Percentiles rank a stretch among this genome's conserved stretches.
Conservation (phyloP, 2,329 filamentous ascomycete species). For the Cryphonectria parasitica region DNA sequence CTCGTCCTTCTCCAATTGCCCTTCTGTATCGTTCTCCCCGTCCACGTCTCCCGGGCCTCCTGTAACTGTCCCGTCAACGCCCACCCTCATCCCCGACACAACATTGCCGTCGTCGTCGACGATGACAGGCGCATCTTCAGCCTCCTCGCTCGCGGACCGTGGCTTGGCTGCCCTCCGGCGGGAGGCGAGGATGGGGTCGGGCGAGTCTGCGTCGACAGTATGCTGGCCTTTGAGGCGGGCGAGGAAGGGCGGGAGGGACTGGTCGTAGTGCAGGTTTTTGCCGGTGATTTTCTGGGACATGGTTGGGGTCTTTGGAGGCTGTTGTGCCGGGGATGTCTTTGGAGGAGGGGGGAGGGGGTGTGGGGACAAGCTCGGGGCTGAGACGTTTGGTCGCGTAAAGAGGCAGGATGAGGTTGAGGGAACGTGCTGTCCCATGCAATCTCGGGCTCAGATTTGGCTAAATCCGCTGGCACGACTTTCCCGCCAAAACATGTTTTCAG, state of each 20-base stretch:
- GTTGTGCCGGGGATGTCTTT: neutral
- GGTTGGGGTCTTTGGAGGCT: conserved; percentile 6
- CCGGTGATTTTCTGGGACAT: conserved; percentile 67
- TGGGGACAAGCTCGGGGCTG: neutral
- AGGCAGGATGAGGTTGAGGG: neutral
- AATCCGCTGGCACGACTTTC: neutral
- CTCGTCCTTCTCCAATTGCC: neutral
- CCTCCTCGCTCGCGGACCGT: conserved; percentile 67
- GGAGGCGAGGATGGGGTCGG: conserved; percentile 57
- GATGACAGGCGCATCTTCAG: conserved; percentile 76
- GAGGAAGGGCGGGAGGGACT: conserved; percentile 63
- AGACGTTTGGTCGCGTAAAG: neutral
- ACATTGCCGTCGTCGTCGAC: conserved; percentile 74
- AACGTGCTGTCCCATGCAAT: neutral
- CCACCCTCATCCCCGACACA: conserved; percentile 45
- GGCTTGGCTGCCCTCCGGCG: conserved; percentile 55
- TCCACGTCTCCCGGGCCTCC: conserved; percentile 16
- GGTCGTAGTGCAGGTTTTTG: conserved; percentile 71
- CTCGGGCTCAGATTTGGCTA: neutral
- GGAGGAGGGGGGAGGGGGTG: conserved; percentile 28
- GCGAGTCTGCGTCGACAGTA: conserved; percentile 49
- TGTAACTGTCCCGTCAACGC: conserved; percentile 49
- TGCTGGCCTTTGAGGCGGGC: conserved; percentile 58
- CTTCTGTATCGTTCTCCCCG: neutral
- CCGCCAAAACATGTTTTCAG: neutral